Base-by-base conservation (phyloP, 176 grass and related monocot species). In the Hordeum vulgare region DNA sequence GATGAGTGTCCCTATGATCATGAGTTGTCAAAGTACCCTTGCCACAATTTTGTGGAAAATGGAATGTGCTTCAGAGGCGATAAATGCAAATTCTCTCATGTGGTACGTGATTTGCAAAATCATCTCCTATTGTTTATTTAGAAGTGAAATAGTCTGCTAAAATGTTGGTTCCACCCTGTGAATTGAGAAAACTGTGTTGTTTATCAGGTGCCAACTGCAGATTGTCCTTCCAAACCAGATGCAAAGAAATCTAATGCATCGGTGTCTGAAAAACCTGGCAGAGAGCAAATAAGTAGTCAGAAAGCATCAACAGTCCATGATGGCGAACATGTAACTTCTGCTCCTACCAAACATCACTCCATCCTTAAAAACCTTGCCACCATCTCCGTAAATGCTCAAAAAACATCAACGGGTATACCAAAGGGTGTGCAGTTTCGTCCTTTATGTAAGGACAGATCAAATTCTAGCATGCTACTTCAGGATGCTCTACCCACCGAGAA, bases 71-170 rank as follows among this genome's bases (percentile, higher is more conserved):
- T 76, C 17, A 93, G 96, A 92, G 91, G 93, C 66, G 91, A 88
- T 71, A 94, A 84, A 76, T 99, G 96, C 91, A 96, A 99, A 76
- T 99, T 99, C 87, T 99, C 96, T 59, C 93, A 99, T 75, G 87
- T 86, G 84, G 96, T 96, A 90, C 2, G 65, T 75, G 57, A 37
- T 66, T 78, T 33, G 4, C 40, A 7, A 27, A 78, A 71, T 58
- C 6, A 45, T 82, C 71, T 14, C 15, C 49, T 85, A 25, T 51
- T 61, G 36, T 82, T 33, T 82, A 41, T 42, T 81, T 89, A 33
- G 39, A 65, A 57, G 44, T 86, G 25, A 59, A 81, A 42, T 81
- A 60, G 9, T 21, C 27, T 66, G 3, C n/a, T 36, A 60, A 56
- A 82, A 47, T 81, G 61, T 64, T 57, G 45, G 33, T 66, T 13